Evolutionary conservation across 2,329 filamentous ascomycete species (phyloP).

Genomic region (Aspergillus clavatus): DNA sequence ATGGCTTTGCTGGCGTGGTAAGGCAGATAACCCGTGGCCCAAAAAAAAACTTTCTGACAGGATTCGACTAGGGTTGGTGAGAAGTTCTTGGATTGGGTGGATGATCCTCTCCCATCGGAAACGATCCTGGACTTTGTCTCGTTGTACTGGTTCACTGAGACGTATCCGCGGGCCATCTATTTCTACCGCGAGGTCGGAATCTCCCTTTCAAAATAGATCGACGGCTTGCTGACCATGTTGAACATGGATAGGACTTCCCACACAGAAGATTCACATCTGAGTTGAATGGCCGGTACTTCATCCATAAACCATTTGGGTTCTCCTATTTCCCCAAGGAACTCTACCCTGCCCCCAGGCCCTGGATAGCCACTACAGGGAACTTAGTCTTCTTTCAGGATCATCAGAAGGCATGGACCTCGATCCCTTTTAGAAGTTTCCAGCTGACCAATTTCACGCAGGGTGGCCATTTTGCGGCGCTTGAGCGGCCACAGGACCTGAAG

Average conservation of each 20-base stretch:
- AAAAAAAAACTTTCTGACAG: background rate
- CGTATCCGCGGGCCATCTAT: conserved; percentile 32
- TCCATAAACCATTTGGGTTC: conserved; percentile 45
- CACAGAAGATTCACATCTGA: background rate
- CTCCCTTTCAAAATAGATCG: background rate
- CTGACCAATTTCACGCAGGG: conserved; percentile 30
- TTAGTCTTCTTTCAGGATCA: conserved; percentile 37
- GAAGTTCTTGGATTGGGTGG: conserved; percentile 36
- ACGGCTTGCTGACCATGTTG: background rate
- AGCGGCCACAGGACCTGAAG: conserved; percentile 42
- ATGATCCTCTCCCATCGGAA: conserved; percentile 26
- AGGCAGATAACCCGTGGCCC: background rate
- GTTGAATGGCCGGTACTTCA: conserved; percentile 21
- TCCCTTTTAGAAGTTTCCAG: background rate
- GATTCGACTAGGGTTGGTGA: conserved; percentile 34
- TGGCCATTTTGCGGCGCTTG: conserved; percentile 51
- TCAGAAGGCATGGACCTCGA: conserved; percentile 23
- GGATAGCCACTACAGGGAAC: conserved; percentile 34
- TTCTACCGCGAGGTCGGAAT: conserved; percentile 27
- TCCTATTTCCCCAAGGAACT: conserved; percentile 45
- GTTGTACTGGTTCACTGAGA: conserved; percentile 39
- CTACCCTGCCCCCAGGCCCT: conserved; percentile 34
- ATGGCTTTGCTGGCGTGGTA: conserved; percentile 32
- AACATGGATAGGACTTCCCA: background rate
- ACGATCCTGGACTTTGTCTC: conserved; percentile 32